These are phyloP conservation scores for Pythium insidiosum DNA, from an alignment of 352 stramenopile genomes.

Conservation along the genomic window DNA sequence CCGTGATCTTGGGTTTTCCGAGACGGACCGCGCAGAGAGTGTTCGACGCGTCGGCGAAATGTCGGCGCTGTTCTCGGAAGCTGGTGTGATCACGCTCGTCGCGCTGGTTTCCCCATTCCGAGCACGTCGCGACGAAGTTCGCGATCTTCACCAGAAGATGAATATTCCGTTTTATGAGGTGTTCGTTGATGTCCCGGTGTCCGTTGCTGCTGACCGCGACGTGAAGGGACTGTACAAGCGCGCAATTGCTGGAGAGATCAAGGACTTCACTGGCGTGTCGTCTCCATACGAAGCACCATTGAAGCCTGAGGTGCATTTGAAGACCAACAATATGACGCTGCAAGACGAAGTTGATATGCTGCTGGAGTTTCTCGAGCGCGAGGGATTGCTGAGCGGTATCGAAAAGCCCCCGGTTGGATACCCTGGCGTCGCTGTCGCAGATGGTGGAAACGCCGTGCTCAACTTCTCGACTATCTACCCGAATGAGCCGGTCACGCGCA, in stretches of 20 bases:
- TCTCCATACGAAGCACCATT: slow-evolving; percentile 96
- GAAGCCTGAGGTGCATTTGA: slow-evolving; percentile 92
- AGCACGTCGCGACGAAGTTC: slow-evolving; percentile 89
- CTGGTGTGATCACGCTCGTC: slow-evolving; percentile 96
- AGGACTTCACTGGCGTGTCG: slow-evolving; percentile 98
- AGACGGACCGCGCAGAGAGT: slow-evolving; percentile 93
- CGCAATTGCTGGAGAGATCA: slow-evolving; percentile 92
- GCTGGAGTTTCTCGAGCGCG: slow-evolving; percentile 42
- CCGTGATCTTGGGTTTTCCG: slow-evolving; percentile 94
- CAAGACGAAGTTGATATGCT: slow-evolving; percentile 74
- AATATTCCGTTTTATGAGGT: slow-evolving; percentile 98
- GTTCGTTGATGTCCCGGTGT: slow-evolving; percentile 96
- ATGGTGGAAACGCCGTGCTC: slow-evolving; percentile 73
- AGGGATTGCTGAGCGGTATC: slow-evolving; percentile 62
- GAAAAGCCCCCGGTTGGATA: slow-evolving; percentile 42
- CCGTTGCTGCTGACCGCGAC: slow-evolving; percentile 95
- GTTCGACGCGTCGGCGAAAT: slow-evolving; percentile 97
- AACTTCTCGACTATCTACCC: slow-evolving; percentile 58
- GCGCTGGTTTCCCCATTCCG: slow-evolving; percentile 96
- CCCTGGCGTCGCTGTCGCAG: slow-evolving; percentile 76
- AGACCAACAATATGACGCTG: slow-evolving; percentile 93
- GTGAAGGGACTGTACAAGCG: slow-evolving; percentile 96
- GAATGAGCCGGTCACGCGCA: slow-evolving; percentile 18
- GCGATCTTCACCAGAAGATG: slow-evolving; percentile 89
- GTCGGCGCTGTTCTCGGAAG: slow-evolving; percentile 94